Evolutionary conservation across 148 eudicot species (phyloP), one percentile per base, ranked within the genome.

Genomic region (Hydrangea macrophylla): DNA sequence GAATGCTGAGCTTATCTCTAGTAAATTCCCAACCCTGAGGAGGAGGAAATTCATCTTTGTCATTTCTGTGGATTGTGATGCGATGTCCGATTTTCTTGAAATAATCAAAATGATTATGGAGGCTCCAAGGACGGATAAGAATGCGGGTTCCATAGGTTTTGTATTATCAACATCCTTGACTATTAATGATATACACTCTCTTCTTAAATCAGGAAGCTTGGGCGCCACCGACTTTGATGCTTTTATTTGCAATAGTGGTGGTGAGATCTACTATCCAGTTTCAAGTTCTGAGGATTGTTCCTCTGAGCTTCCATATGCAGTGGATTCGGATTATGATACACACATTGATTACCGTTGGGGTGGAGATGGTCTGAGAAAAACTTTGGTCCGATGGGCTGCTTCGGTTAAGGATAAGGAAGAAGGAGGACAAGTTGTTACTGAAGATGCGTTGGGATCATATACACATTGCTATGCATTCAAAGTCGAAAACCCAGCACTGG

Each of bases 271-370:
- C 71, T 94, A 94, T 67, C 77, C 97, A 45, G 85, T 96, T 55
- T 65, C 71, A 54, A 81, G 79, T 67, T 65, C 87, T 10, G 98
- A 90, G 40, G 89, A 85, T 33, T 76, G 73, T 59, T 82, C 85
- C 2, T 75, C 86, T 72, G 79, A 88, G 12, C n/a, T n/a, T n/a
- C n/a, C n/a, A n/a, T n/a, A n/a, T n/a, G n/a, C n/a, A n/a, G 79
- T 76, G 53, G 99, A 94, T 73, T 75, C 85, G n/a, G 89, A 88
- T 68, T 94, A 94, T 66, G 95, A 85, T 79, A 85, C 96, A 35
- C 99, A 94, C 56, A 89, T 89, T 60, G 95, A 84, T 65, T 84
- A 89, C 70, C 88, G 97, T n/a, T 94, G 99, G 99, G 99, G 99
- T 55, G 97, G 97, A 37, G 99, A 94, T 81, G 96, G 99, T 55